phyloP scores from a whole-genome alignment of 495 filamentous ascomycete genomes.

The Podospora fimiseda region DNA sequence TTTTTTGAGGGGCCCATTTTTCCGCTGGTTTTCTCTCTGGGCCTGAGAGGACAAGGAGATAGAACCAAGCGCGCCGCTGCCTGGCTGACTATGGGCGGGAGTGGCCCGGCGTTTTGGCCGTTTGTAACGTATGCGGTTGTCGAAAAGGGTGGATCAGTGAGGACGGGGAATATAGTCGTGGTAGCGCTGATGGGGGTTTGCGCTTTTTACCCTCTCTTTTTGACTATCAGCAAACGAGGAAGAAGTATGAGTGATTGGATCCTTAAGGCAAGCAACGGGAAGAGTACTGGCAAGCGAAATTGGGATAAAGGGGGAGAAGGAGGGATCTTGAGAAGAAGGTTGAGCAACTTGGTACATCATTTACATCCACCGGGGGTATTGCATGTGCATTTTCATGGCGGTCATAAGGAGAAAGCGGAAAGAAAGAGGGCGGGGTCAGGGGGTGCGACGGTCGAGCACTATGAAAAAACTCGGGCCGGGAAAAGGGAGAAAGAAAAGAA shows the following conservation, averaged over 20 bases:
- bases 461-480: neutral
- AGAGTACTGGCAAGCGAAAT: neutral
- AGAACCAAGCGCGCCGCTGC: constrained; percentile 65
- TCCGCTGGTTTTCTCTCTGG: constrained; percentile 63
- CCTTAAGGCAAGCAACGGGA: neutral
- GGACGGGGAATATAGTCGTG: constrained; percentile 29
- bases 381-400: neutral
- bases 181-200: constrained; percentile 30
- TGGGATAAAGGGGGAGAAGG: neutral
- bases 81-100: constrained; percentile 59
- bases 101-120: constrained; percentile 61
- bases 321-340: neutral
- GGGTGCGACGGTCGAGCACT: neutral
- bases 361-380: no score
- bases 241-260: constrained; percentile 15
- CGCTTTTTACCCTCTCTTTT: constrained; percentile 31
- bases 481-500: neutral
- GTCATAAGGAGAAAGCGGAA: neutral
- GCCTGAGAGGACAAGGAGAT: constrained; percentile 61
- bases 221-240: constrained; percentile 32
- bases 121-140: constrained; percentile 48
- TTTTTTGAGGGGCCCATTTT: constrained; percentile 66
- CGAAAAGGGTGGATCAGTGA: constrained; percentile 11
- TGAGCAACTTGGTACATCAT: no score
- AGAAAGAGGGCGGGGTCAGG: neutral